phyloP scores from a whole-genome alignment of 768 basidiomycete genomes.

The Russula olivacea region DNA sequence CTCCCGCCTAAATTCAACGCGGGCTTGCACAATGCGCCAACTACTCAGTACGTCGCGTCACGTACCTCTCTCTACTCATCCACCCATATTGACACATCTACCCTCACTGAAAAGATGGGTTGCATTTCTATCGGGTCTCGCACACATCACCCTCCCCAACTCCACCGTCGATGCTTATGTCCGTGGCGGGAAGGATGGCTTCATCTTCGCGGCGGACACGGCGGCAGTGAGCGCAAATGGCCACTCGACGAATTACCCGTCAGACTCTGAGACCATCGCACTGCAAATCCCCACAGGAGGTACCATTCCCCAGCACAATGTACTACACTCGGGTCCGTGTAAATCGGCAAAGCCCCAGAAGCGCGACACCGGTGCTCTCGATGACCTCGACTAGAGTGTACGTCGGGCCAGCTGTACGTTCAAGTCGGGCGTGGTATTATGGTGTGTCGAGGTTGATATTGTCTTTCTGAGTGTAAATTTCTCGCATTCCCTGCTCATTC shows the following conservation, averaged over 20 bases:
- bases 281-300: conserved; percentile 29
- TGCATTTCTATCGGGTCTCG: conserved; percentile 27
- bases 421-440: not conserved
- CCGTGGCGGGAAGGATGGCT: conserved; percentile 24
- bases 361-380: not conserved
- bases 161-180: conserved; percentile 22
- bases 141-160: conserved; percentile 27
- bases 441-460: not conserved
- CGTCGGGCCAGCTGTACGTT: not conserved
- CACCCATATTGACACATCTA: not conserved
- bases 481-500: not conserved
- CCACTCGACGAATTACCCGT: conserved; percentile 28
- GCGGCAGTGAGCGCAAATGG: conserved; percentile 18
- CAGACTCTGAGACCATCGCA: conserved; percentile 21
- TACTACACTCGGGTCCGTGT: conserved; percentile 27
- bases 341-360: not conserved
- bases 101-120: conserved; percentile 21
- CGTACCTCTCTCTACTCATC: not conserved
- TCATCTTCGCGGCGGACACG: conserved; percentile 27
- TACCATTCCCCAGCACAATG: conserved; percentile 24
- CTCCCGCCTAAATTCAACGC: conserved; percentile 44
- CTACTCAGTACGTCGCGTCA: conserved; percentile 30
- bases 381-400: conserved; percentile 11
- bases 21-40: conserved; percentile 50
- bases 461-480: not conserved